phyloP scores from a whole-genome alignment of 2,329 filamentous ascomycete genomes.

The Sclerotinia trifoliorum region DNA sequence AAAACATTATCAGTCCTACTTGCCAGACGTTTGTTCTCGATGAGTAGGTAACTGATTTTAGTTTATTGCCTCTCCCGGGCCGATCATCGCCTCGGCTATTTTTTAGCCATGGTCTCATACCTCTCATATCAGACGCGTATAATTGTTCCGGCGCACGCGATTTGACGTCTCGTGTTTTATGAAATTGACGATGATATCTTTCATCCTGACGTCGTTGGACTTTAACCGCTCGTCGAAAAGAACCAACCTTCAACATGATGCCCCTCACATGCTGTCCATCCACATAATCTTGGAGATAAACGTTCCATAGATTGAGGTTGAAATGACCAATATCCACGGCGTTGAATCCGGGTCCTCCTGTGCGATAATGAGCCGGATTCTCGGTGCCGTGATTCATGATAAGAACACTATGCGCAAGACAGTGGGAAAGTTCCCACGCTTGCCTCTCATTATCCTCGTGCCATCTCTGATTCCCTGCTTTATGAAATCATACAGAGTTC shows the following conservation, averaged over 20 bases:
- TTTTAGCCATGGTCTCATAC: neutral
- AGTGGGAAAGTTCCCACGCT: neutral
- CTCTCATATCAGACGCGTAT: neutral
- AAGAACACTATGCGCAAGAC: neutral
- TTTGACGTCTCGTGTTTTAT: neutral
- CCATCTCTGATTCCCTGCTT: neutral
- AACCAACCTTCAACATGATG: neutral
- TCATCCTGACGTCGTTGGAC: neutral
- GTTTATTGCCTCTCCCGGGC: neutral
- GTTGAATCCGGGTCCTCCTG: neutral
- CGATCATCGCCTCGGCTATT: neutral
- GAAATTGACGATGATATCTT: neutral
- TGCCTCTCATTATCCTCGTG: neutral
- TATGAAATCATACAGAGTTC: neutral
- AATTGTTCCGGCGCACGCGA: neutral
- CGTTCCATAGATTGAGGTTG: neutral
- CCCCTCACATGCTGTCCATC: neutral
- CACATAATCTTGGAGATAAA: neutral
- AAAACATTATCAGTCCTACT: neutral
- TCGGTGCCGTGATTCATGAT: constrained; percentile 1
- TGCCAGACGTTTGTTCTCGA: neutral
- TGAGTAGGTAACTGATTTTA: neutral
- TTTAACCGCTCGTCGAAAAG: neutral
- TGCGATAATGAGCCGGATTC: neutral
- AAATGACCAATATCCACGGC: neutral